These are phyloP conservation scores for Oidium heveae DNA, from an alignment of 2,329 filamentous ascomycete genomes.

Conservation along the genomic window DNA sequence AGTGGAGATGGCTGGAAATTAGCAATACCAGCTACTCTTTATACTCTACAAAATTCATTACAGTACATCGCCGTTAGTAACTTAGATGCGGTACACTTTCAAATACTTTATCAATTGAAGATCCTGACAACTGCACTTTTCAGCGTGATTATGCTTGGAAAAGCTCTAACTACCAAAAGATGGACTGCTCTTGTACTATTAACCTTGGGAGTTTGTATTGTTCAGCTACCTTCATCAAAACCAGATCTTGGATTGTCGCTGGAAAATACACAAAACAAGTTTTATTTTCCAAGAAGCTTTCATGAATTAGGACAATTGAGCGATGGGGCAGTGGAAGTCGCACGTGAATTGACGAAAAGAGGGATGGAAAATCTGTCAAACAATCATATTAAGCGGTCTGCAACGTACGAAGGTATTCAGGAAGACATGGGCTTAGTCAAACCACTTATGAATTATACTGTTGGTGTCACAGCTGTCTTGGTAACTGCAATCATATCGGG, in stretches of 20 bases:
- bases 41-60: constrained; percentile 79
- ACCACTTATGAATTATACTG: constrained; percentile 44
- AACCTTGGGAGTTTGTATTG: constrained; percentile 58
- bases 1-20: constrained; percentile 86
- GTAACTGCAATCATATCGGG: constrained; percentile 59
- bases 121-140: constrained; percentile 78
- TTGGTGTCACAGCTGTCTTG: constrained; percentile 58
- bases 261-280: constrained; percentile 27
- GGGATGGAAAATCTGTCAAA: constrained; percentile 17
- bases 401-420: constrained; percentile 74
- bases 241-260: constrained; percentile 32
- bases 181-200: constrained; percentile 64
- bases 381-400: constrained; percentile 41
- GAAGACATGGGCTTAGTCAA: constrained; percentile 27
- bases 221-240: constrained; percentile 42
- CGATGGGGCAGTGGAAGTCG: constrained; percentile 23
- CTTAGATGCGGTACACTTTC: constrained; percentile 75
- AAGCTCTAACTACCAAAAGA: constrained; percentile 42
- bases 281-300: constrained; percentile 53
- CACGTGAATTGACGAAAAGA: constrained; percentile 24
- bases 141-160: constrained; percentile 51
- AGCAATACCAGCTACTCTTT: constrained; percentile 65
- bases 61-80: constrained; percentile 86
- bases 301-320: constrained; percentile 48
- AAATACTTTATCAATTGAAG: constrained; percentile 83